These are phyloP conservation scores for Mycena epipterygia DNA, from an alignment of 768 basidiomycete genomes.

Conservation along the genomic window DNA sequence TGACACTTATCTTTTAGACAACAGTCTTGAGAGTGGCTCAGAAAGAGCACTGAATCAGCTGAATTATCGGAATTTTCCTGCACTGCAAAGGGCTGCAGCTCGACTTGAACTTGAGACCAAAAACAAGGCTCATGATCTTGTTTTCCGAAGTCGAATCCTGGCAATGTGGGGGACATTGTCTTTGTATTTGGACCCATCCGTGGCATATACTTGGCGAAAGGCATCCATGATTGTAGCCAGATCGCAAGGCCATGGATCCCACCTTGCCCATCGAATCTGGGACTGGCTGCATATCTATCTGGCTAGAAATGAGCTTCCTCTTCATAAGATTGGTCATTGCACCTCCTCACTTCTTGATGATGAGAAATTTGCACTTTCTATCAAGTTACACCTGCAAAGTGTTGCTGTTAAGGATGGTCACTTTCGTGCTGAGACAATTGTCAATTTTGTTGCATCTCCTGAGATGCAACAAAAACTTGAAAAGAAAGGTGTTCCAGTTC, in stretches of 20 bases:
- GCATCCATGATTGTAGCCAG: slow-evolving; percentile 48
- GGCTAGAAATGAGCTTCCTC: slow-evolving; percentile 39
- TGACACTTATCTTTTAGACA: too few relatives aligned
- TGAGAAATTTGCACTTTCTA: not conserved
- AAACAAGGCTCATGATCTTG: slow-evolving; percentile 47
- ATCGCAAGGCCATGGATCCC: slow-evolving; percentile 40
- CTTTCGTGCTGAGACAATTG: not conserved
- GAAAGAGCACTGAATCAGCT: slow-evolving; percentile 22
- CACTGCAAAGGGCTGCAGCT: slow-evolving; percentile 13
- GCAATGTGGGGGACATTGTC: slow-evolving; percentile 51
- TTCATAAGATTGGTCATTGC: slow-evolving; percentile 40
- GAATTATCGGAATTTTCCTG: slow-evolving; percentile 32
- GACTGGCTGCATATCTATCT: slow-evolving; percentile 49
- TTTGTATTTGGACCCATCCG: slow-evolving; percentile 48
- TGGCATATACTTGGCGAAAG: slow-evolving; percentile 49
- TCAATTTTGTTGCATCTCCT: not conserved
- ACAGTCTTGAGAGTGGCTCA: slow-evolving; percentile 6
- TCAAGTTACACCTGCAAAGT: not conserved
- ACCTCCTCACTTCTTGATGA: slow-evolving; percentile 43
- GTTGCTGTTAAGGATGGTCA: not conserved
- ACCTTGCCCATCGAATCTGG: slow-evolving; percentile 45
- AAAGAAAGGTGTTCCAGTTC: not conserved
- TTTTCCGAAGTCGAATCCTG: slow-evolving; percentile 44
- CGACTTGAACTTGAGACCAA: slow-evolving; percentile 33
- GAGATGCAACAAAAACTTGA: not conserved